These are phyloP conservation scores for Gastrolobium bilobum DNA, from an alignment of 306 rosid genomes.

Conservation along the genomic window DNA sequence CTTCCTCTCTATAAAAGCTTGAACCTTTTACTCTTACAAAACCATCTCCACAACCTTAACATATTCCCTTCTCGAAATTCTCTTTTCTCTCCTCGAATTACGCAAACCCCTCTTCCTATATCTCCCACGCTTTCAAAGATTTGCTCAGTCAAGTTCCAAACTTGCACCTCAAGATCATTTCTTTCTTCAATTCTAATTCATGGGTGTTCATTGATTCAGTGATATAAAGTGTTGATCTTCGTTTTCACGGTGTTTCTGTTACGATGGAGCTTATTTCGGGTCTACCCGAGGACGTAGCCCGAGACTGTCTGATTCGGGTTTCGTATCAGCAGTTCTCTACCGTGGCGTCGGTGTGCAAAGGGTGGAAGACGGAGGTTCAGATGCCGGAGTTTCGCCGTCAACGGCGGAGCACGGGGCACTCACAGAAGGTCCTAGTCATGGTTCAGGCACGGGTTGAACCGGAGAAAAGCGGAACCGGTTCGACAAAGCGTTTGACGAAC, in stretches of 20 bases:
- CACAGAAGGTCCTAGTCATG: slow-evolving; percentile 60
- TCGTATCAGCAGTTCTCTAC: slow-evolving; percentile 59
- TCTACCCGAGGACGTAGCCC: slow-evolving; percentile 71
- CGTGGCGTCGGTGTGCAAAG: slow-evolving; percentile 61
- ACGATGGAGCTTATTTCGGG: slow-evolving; percentile 75
- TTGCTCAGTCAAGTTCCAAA: slow-evolving; percentile 21
- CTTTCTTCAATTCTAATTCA: slow-evolving; percentile 2
- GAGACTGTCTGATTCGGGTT: slow-evolving; percentile 69
- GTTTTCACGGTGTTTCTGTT: not conserved
- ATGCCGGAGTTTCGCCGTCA: slow-evolving; percentile 64
- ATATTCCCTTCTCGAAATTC: not conserved
- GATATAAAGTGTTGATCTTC: not conserved
- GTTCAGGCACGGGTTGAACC: slow-evolving; percentile 61
- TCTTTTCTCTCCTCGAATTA: not conserved
- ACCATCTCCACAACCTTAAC: not conserved
- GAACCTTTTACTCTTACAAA: not conserved
- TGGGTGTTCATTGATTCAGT: slow-evolving; percentile 22
- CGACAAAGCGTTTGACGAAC: slow-evolving; percentile 38
- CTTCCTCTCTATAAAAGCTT: slow-evolving; percentile 37
- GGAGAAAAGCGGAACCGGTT: slow-evolving; percentile 22
- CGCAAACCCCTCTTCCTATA: not conserved
- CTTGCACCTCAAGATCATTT: not conserved
- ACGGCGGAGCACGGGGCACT: slow-evolving; percentile 52
- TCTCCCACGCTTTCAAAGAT: not conserved
- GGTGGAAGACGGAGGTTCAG: slow-evolving; percentile 69